phyloP scores from a whole-genome alignment of 2,329 filamentous ascomycete species.

The Aspergillus niger region DNA sequence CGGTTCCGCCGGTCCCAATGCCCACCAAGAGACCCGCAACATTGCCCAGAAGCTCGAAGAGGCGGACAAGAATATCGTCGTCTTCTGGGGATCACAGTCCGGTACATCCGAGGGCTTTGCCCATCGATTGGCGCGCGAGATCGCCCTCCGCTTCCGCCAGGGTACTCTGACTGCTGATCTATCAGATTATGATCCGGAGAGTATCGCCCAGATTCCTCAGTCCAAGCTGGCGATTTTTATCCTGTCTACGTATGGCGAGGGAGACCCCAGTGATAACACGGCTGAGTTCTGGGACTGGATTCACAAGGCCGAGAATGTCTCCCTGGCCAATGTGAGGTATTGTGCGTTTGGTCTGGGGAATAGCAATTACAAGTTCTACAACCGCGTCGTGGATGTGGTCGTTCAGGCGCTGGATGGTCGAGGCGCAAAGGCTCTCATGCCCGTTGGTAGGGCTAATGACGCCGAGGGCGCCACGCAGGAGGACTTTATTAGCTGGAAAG shows the following conservation, averaged over 20 bases:
- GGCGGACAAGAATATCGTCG: conserved; percentile 68
- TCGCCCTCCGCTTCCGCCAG: conserved; percentile 85
- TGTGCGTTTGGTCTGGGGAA: conserved; percentile 91
- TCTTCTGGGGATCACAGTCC: conserved; percentile 95
- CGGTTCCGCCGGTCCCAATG: conserved; percentile 14
- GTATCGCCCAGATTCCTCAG: conserved; percentile 75
- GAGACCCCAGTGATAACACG: conserved; percentile 92
- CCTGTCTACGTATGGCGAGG: conserved; percentile 91
- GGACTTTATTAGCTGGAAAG: conserved; percentile 94
- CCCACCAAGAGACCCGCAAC: conserved; percentile 46
- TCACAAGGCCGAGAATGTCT: conserved; percentile 69
- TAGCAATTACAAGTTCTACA: conserved; percentile 97
- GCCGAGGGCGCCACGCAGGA: conserved; percentile 95
- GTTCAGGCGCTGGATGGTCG: conserved; percentile 72
- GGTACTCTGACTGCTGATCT: conserved; percentile 92
- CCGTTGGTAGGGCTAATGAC: conserved; percentile 87
- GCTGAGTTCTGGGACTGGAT: conserved; percentile 89
- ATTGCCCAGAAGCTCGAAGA: conserved; percentile 49
- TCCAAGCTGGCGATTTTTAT: conserved; percentile 89
- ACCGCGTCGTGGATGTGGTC: conserved; percentile 87
- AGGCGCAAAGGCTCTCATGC: conserved; percentile 74
- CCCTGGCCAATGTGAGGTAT: conserved; percentile 72
- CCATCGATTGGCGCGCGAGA: conserved; percentile 84
- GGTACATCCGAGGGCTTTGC: conserved; percentile 95
- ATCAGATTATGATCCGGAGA: conserved; percentile 90